Conservation (phyloP, 495 filamentous ascomycete species). For the Tetracladium marchalianum region DNA sequence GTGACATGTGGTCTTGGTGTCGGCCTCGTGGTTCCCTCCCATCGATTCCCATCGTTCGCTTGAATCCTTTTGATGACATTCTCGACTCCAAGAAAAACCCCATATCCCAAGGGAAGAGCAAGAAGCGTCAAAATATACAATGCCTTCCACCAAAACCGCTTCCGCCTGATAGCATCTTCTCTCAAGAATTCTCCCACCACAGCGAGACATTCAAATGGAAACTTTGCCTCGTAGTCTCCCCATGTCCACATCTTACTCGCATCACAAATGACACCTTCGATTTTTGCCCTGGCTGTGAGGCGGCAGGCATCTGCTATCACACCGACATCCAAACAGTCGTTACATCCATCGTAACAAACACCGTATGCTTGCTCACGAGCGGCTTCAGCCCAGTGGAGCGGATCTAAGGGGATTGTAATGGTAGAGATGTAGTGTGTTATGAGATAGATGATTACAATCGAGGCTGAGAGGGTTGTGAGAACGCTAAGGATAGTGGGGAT, state of each 20-base stretch:
- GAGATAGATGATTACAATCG: too few relatives aligned
- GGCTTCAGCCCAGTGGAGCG: slow-evolving; percentile 10
- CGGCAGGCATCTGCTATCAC: slow-evolving; percentile 20
- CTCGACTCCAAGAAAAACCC: slow-evolving; percentile 3
- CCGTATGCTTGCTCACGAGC: slow-evolving; percentile 20
- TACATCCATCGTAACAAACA: slow-evolving; percentile 21
- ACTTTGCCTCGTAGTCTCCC: slow-evolving; percentile 13
- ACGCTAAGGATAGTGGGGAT: too few relatives aligned
- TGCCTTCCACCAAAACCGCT: slow-evolving; percentile 11
- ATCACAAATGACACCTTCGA: slow-evolving; percentile 15
- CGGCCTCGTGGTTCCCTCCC: too few relatives aligned
- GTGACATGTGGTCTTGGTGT: too few relatives aligned
- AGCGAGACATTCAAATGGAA: slow-evolving; percentile 16
- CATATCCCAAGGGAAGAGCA: slow-evolving; percentile 9
- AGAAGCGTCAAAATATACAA: slow-evolving; percentile 15
- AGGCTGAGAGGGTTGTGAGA: too few relatives aligned
- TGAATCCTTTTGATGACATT: too few relatives aligned
- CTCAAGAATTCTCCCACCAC: slow-evolving; percentile 10
- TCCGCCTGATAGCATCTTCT: slow-evolving; percentile 11
- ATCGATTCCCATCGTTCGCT: too few relatives aligned
- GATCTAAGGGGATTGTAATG: slow-evolving; percentile 11
- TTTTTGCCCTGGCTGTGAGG: slow-evolving; percentile 6
- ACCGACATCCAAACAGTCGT: slow-evolving; percentile 17
- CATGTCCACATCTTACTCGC: slow-evolving; percentile 23
- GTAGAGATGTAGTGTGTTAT: slow-evolving; percentile 7